These are phyloP conservation scores for Porosira glacialis DNA, from an alignment of 352 stramenopile species.

Conservation along the genomic window DNA sequence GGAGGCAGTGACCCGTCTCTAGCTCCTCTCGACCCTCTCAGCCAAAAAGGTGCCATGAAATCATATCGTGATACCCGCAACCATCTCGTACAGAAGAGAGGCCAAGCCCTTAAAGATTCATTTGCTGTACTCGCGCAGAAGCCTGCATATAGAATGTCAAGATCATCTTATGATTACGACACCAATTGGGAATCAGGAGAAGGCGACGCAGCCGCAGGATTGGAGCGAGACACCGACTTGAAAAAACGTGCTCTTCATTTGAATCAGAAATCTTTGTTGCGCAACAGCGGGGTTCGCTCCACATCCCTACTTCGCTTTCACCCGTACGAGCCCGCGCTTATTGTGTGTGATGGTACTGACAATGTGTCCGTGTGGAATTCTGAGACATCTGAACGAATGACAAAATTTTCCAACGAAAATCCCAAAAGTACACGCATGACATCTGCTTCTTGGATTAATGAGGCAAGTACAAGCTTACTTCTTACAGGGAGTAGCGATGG, in stretches of 20 bases:
- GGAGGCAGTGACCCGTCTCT: no score
- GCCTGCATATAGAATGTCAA: slow-evolving; percentile 12
- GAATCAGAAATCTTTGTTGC: slow-evolving; percentile 84
- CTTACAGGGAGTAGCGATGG: slow-evolving; percentile 94
- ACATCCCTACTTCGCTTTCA: slow-evolving; percentile 96
- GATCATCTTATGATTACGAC: slow-evolving; percentile 27
- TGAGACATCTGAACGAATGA: no score
- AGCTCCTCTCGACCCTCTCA: no score
- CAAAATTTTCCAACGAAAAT: no score
- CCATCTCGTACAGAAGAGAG: slow-evolving; percentile 41
- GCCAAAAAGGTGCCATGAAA: no score
- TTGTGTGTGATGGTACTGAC: no score
- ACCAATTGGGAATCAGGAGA: no score
- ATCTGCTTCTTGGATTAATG: no score
- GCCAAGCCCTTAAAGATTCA: slow-evolving; percentile 54
- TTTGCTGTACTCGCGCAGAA: slow-evolving; percentile 64
- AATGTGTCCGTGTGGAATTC: no score
- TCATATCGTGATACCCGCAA: no score
- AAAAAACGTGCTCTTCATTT: slow-evolving; percentile 82
- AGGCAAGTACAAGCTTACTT: slow-evolving; percentile 87
- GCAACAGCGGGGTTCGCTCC: slow-evolving; percentile 90
- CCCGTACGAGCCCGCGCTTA: no score
- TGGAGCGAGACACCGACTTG: slow-evolving; percentile 45
- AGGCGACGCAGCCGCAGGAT: slow-evolving; percentile 30
- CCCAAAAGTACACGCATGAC: no score